Conservation (phyloP, 805 yeast species). For the Wickerhamomyces canadensis region DNA sequence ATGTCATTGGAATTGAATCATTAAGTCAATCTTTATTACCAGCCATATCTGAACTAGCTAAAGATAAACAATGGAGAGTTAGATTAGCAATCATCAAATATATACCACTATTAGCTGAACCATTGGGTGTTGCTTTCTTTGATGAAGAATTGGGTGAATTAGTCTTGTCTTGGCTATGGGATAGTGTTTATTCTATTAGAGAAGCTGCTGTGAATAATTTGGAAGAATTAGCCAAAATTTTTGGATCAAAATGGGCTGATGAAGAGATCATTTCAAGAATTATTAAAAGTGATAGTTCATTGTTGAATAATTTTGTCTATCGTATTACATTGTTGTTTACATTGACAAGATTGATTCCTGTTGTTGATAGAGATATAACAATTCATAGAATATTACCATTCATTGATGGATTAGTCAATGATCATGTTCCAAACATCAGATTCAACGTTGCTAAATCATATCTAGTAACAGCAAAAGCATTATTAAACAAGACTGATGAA, state of each 20-base stretch:
- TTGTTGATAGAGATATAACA: conserved; percentile 51
- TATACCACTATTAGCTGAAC: conserved; percentile 90
- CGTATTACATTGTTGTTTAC: conserved; percentile 90
- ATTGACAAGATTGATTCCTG: conserved; percentile 75
- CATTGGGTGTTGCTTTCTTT: conserved; percentile 88
- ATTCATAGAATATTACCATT: conserved; percentile 72
- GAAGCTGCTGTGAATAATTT: conserved; percentile 91
- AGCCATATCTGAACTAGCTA: conserved; percentile 92
- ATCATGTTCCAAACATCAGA: conserved; percentile 90
- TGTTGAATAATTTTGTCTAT: conserved; percentile 68
- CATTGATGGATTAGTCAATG: conserved; percentile 62
- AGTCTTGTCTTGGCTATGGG: conserved; percentile 98
- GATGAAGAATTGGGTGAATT: conserved; percentile 86
- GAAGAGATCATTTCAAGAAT: conserved; percentile 75
- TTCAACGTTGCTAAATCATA: conserved; percentile 91
- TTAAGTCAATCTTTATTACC: conserved; percentile 86
- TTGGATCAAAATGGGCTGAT: conserved; percentile 94
- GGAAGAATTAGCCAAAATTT: conserved; percentile 72
- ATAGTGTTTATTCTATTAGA: conserved; percentile 91
- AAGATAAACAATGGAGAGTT: conserved; percentile 97
- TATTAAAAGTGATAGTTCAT: conserved; percentile 37
- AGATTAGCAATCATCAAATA: conserved; percentile 95
- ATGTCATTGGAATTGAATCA: conserved; percentile 86
- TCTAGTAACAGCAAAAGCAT: conserved; percentile 50
- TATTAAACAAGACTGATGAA: conserved; percentile 28